Conservation (phyloP, 495 filamentous ascomycete species). For the Penicillium cosmopolitanum region DNA sequence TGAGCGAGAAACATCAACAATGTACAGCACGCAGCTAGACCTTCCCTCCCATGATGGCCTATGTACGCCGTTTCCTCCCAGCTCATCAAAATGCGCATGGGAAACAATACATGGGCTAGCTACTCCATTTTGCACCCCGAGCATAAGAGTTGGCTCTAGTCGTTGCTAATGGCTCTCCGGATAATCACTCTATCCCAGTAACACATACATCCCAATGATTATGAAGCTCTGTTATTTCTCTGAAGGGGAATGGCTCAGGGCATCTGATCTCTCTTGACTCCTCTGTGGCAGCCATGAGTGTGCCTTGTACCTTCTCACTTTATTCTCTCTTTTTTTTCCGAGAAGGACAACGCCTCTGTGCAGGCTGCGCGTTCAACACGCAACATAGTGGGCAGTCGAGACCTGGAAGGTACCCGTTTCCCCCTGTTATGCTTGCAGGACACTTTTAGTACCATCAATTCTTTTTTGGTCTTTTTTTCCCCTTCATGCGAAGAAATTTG, state of each 20-base stretch:
- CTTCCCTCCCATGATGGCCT: neutral
- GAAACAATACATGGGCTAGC: neutral
- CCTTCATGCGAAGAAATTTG: neutral
- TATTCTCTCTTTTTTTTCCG: neutral
- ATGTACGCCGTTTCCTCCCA: neutral
- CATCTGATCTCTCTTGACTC: neutral
- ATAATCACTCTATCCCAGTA: neutral
- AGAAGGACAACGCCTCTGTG: neutral
- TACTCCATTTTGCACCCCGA: neutral
- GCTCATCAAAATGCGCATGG: neutral
- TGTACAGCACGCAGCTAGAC: neutral
- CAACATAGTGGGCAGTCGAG: slow-evolving; percentile 12
- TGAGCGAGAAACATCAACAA: slow-evolving; percentile 2
- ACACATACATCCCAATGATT: neutral
- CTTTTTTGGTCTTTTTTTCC: neutral
- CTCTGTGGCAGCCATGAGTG: slow-evolving; percentile 11
- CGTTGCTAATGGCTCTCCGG: neutral
- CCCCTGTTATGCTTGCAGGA: neutral
- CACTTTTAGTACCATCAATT: neutral
- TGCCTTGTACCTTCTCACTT: neutral
- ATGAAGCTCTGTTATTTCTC: neutral
- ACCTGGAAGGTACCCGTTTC: neutral
- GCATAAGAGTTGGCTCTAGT: neutral
- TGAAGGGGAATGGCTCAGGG: neutral
- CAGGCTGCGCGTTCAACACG: slow-evolving; percentile 31